Evolutionary conservation across 345 rosid species (phyloP).

Genomic region (Linum tenue): DNA sequence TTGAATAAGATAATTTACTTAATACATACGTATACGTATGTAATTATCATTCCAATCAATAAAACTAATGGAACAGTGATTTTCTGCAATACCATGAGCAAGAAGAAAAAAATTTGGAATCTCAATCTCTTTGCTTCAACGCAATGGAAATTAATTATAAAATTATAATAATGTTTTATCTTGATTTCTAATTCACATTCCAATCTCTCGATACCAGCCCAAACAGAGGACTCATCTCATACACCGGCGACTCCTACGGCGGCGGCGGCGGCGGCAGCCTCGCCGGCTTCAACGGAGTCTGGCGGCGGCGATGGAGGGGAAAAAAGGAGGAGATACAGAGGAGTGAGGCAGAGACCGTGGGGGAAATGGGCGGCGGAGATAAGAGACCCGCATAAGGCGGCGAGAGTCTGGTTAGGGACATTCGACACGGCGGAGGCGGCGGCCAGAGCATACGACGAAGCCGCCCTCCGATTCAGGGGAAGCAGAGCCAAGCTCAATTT

Average conservation of each 20-base stretch:
- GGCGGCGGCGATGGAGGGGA: conserved; percentile 21
- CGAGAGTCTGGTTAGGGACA: conserved; percentile 84
- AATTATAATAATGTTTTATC: background rate
- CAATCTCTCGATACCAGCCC: conserved; percentile 18
- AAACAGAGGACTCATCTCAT: conserved; percentile 11
- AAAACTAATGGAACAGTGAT: too few relatives aligned
- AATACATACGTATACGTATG: background rate
- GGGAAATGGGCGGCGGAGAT: conserved; percentile 95
- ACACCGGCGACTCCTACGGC: conserved; percentile 5
- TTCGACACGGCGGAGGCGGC: conserved; percentile 32
- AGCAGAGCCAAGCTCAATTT: conserved; percentile 24
- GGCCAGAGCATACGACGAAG: conserved; percentile 75
- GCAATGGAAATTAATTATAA: too few relatives aligned
- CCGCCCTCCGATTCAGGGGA: conserved; percentile 80
- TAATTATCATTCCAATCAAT: conserved; percentile 11
- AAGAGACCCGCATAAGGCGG: conserved; percentile 74
- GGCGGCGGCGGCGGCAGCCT: conserved; percentile 4
- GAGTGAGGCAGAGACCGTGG: conserved; percentile 87
- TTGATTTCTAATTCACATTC: background rate
- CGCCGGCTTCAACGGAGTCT: background rate
- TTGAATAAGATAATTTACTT: background rate
- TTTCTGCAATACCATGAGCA: too few relatives aligned
- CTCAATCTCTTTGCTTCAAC: too few relatives aligned
- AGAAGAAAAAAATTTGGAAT: too few relatives aligned
- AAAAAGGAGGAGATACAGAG: conserved; percentile 55